Evolutionary conservation across 768 basidiomycete genomes (phyloP), one percentile per base, ranked within the genome.

Genomic region (Termitomyces sp.): DNA sequence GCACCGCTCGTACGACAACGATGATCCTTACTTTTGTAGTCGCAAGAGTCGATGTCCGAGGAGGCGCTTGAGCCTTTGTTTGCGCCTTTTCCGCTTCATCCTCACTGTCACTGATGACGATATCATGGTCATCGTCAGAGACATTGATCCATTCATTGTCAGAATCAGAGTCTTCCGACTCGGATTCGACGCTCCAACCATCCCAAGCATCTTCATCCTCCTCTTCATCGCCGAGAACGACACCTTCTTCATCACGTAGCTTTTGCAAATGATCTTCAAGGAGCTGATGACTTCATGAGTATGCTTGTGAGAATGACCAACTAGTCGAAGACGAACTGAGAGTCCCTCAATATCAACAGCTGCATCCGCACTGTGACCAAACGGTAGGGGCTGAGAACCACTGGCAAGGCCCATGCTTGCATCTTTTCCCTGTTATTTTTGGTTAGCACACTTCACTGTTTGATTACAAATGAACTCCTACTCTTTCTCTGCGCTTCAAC

Each of bases 301-400:
- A 46, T n/a, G 18, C 28, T n/a, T 30, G 26, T 52, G 38, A 44
- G 18, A 13, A 40, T 22, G 38, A n/a, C 33, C 28, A 18, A 41
- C 14, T 32, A 11, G 45, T 20, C 4, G 47, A 40, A 18, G n/a
- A 76, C 88, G 44, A 71, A 95, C 91, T 60, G 85, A 78, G 60
- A 99, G 79, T 46, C 94, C 97, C 54, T 95, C 94, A 60, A 99
- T 96, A 61, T 92, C 89, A 46, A 86, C 82, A 1, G 89, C 87
- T 5, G 86, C 86, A 50, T 86, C 80, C 2, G 82, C 77, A 57
- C 78, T 79, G 65, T 96, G 89, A 20, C 97, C 96, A 67, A 87
- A 99, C 2, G 90, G 88, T 46, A 91, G 74, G 18, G 87, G 87
- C 65, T 86, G 83, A 32, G 67, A 73, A 32, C 86, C 90, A 43